Percentiles rank a stretch among this genome's conserved stretches.
These are phyloP conservation scores for Hypholoma fasciculare DNA, from an alignment of 768 basidiomycete genomes.

Conservation along the genomic window DNA sequence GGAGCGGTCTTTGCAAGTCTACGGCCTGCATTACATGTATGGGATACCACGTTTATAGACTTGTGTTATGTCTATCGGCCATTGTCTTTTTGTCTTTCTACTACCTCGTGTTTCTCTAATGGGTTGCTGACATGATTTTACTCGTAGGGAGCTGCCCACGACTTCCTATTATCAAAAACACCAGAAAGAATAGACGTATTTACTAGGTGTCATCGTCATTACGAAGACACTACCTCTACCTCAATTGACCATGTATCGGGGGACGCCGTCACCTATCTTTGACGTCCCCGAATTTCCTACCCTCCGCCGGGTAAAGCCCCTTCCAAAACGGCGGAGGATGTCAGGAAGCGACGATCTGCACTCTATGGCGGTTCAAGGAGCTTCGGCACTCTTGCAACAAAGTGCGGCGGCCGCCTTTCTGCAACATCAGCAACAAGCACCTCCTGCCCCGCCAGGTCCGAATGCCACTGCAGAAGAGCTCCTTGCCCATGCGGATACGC, in stretches of 20 bases:
- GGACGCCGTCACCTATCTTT: slow-evolving; percentile 55
- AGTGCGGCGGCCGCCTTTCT: slow-evolving; percentile 14
- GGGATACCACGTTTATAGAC: too few relatives aligned
- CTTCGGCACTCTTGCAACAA: slow-evolving; percentile 11
- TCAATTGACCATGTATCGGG: slow-evolving; percentile 47
- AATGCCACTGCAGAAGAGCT: slow-evolving; percentile 58
- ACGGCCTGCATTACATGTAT: too few relatives aligned
- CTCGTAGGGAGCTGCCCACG: too few relatives aligned
- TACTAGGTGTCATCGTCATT: background rate
- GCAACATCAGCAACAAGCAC: slow-evolving; percentile 14
- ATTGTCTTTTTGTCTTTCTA: too few relatives aligned
- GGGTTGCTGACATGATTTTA: too few relatives aligned
- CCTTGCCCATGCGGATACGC: slow-evolving; percentile 53
- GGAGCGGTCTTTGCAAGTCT: too few relatives aligned
- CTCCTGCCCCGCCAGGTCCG: slow-evolving; percentile 34
- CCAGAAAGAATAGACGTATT: background rate
- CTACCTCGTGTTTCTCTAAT: too few relatives aligned
- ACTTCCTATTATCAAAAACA: background rate
- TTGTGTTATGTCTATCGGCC: too few relatives aligned
- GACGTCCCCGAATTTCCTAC: slow-evolving; percentile 65
- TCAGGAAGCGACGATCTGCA: slow-evolving; percentile 8
- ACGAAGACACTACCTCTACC: slow-evolving; percentile 1
- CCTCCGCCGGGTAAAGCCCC: slow-evolving; percentile 70
- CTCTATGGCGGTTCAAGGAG: slow-evolving; percentile 12
- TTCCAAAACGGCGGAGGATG: slow-evolving; percentile 74